These are phyloP conservation scores for Cystoderma amianthinum DNA, from an alignment of 768 basidiomycete genomes.

Conservation along the genomic window DNA sequence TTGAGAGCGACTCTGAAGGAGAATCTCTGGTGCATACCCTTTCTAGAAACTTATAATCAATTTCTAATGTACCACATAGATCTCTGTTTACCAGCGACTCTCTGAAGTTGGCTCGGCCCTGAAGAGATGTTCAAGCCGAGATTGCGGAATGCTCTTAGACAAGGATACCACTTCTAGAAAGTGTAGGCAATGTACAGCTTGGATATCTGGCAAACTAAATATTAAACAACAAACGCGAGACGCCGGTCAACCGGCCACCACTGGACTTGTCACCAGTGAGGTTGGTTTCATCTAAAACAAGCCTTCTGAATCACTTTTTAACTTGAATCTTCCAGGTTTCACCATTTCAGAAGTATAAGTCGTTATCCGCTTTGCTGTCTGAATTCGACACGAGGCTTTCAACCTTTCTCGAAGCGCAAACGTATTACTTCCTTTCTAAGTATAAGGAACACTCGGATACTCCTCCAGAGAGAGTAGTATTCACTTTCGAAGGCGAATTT, in stretches of 20 bases:
- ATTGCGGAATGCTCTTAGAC: constrained; percentile 15
- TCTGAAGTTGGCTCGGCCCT: constrained; percentile 5
- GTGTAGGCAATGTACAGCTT: constrained; percentile 21
- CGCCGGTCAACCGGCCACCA: no score
- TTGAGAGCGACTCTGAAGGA: no score
- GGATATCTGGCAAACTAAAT: constrained; percentile 5
- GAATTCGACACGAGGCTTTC: constrained; percentile 17
- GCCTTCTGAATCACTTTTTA: no score
- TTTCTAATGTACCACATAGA: no score
- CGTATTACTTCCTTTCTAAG: constrained; percentile 22
- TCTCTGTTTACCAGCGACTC: constrained; percentile 1
- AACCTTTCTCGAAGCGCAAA: constrained; percentile 28
- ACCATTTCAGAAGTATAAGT: no score
- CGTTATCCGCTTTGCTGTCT: constrained; percentile 17
- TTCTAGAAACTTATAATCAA: no score
- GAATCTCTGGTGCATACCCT: no score
- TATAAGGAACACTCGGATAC: constrained; percentile 1
- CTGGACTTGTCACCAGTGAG: no score
- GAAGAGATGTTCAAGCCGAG: constrained; percentile 13
- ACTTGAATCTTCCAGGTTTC: no score
- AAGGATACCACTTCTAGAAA: constrained; percentile 7
- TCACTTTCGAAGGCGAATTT: constrained; percentile 46
- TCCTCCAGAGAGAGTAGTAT: constrained; percentile 16
- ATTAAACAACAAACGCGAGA: no score
- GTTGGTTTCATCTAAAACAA: no score